Base-by-base conservation (phyloP, 352 stramenopile genomes). In the Phytophthora megakarya region DNA sequence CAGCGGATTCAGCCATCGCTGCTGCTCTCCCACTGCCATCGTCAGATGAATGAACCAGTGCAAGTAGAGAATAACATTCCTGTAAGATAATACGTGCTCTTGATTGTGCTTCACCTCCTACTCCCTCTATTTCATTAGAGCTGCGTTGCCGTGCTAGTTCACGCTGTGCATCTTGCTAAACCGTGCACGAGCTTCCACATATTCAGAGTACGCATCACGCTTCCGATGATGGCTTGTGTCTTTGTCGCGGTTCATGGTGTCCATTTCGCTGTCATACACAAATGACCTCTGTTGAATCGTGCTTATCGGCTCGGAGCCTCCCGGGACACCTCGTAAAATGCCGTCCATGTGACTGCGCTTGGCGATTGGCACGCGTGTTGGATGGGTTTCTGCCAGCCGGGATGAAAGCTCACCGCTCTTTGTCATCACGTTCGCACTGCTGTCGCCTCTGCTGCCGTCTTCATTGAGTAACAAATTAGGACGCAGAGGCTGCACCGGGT, bases 151-250 rank as follows among this genome's bases (percentile, higher is more conserved):
- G 18, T 9, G 28, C 58, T 74, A 95, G 19, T 80, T 94, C 18
- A 95, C 87, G 49, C 85, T 93, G 68, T 95, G 87, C 85, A 95
- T 93, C 66, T 95, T 95, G 63, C 85, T 94, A 72, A 95, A 95
- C 16, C 87, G 81, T 25, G 85, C 87, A 42, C 85, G 80, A n/a
- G 87, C 87, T 61, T 95, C 87, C 48, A 95, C 85, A 53, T 95
- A 95, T 49, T 94, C 87, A 8, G 87, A 95, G 76, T 95, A 93
- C 35, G 83, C 72, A 55, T 95, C 87, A 39, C 86, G 85, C 65
- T 95, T 95, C 47, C 87, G 85, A 59, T 89, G 82, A 57, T 86
- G 81, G 22, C 70, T 78, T 38, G 73, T 85, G 62, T 94, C 71
- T 66, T 93, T 95, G 45, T 82, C 67, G 37, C 61, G 62, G 64